Evolutionary conservation across 208 protist species (phyloP).

Genomic region (Leishmania major): DNA sequence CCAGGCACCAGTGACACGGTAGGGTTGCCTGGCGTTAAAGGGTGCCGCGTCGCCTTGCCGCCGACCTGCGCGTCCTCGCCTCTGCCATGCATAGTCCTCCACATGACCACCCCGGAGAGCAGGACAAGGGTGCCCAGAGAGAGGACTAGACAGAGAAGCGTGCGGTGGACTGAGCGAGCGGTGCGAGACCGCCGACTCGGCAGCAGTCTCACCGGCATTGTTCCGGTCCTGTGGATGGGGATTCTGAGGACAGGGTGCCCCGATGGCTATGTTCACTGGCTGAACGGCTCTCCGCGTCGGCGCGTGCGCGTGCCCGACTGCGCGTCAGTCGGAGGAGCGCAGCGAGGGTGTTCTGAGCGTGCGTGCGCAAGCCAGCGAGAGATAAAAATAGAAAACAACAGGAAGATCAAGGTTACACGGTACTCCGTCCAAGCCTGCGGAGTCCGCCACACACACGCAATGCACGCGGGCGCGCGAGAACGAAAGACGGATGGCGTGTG

Average conservation of each 20-base stretch:
- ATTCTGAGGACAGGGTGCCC: not conserved
- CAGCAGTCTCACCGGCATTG: conserved; percentile 9
- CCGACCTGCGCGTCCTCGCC: not conserved
- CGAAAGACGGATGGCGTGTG: not conserved
- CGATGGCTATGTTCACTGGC: not conserved
- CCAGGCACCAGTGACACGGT: not conserved
- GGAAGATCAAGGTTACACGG: no score
- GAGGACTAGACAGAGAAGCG: not conserved
- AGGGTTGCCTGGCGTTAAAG: not conserved
- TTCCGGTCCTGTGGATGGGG: not conserved
- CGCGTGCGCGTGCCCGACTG: not conserved
- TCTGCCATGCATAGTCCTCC: not conserved
- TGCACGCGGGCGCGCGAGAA: not conserved
- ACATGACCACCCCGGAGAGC: not conserved
- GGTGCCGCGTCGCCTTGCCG: not conserved
- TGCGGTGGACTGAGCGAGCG: not conserved
- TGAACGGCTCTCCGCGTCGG: not conserved
- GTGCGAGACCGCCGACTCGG: conserved; percentile 14
- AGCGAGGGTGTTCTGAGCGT: not conserved
- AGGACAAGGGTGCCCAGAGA: not conserved
- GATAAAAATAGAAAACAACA: no score
- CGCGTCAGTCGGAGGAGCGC: not conserved
- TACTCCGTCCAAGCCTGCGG: no score
- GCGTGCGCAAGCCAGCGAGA: no score
- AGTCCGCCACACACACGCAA: no score